Evolutionary conservation across 805 yeast genomes (phyloP), one percentile per base, ranked within the genome.

Genomic region (Candida railenensis): DNA sequence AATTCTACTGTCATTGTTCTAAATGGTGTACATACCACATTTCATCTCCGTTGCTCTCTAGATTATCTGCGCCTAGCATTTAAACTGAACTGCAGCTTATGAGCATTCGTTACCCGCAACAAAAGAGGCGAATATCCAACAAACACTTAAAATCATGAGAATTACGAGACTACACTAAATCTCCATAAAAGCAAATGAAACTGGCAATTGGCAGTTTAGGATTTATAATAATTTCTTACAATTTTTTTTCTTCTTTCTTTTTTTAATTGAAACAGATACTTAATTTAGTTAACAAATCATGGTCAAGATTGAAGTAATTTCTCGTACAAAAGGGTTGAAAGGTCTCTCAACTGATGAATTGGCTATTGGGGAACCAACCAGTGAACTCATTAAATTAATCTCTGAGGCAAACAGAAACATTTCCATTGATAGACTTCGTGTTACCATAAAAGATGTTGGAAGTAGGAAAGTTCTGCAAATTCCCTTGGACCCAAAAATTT

Each of bases 241-340:
- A 25, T 11, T 7, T 11, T 11, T 25, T 25, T 25, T 25, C 28
- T 14, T 38, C n/a, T 8, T 18, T 16, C 34, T 46, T 37, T 36
- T 40, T 37, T 38, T 46, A 22, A 46, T 53, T 18, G 38, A 3
- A 12, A 19, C 61, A 22, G 51, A 54, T 46, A 33, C 59, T 4
- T 28, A 8, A 22, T 22, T 22, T 4, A 37, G 11, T 4, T 18
- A n/a, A 28, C 5, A 15, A 3, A 50, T 36, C 36, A 78, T 78
- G 83, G 77, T 72, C 15, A 53, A 65, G 33, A 65, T 82, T 45
- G 68, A 67, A 19, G 78, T 85, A 36, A 73, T 76, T 46, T 77
- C 91, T 2, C 80, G 91, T 49, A 83, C 89, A 14, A 79, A 76
- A 56, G 61, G 71, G 28, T 64, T 86, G 55, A 78, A 75, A 53